Percentiles rank a stretch among this genome's conserved stretches.
phyloP scores from a whole-genome alignment of 345 rosid genomes.

The Citrus unshiu region DNA sequence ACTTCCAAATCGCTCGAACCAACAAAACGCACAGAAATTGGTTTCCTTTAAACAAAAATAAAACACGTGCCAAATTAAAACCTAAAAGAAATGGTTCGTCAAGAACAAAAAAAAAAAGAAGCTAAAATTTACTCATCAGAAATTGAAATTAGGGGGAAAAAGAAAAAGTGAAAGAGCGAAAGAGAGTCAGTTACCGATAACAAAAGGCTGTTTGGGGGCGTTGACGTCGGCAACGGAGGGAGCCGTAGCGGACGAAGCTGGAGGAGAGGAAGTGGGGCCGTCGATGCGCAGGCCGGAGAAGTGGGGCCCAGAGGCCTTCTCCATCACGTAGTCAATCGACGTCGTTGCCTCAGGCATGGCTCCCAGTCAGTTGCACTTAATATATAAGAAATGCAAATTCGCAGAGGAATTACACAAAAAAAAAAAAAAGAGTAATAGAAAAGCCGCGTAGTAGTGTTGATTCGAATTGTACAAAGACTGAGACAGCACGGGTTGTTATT shows the following conservation, averaged over 20 bases:
- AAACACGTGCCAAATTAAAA: background rate
- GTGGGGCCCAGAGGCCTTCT: conserved; percentile 96
- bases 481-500: too few relatives aligned
- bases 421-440: too few relatives aligned
- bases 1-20: background rate
- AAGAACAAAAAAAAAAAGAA: background rate
- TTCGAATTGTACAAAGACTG: too few relatives aligned
- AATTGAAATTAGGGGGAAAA: too few relatives aligned
- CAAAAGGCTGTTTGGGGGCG: conserved; percentile 68
- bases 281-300: conserved; percentile 96
- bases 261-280: conserved; percentile 58
- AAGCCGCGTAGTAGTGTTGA: background rate
- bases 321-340: conserved; percentile 85
- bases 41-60: background rate
- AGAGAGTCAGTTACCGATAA: conserved; percentile 53
- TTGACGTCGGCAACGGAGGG: conserved; percentile 31
- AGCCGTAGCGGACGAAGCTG: conserved; percentile 36
- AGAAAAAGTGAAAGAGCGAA: background rate
- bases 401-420: too few relatives aligned
- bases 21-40: background rate
- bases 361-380: background rate
- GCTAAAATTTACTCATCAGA: too few relatives aligned
- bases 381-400: background rate
- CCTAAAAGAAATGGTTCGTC: background rate
- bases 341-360: conserved; percentile 52